Base-by-base conservation (phyloP, 2,329 filamentous ascomycete genomes). In the Aureobasidium sp. region DNA sequence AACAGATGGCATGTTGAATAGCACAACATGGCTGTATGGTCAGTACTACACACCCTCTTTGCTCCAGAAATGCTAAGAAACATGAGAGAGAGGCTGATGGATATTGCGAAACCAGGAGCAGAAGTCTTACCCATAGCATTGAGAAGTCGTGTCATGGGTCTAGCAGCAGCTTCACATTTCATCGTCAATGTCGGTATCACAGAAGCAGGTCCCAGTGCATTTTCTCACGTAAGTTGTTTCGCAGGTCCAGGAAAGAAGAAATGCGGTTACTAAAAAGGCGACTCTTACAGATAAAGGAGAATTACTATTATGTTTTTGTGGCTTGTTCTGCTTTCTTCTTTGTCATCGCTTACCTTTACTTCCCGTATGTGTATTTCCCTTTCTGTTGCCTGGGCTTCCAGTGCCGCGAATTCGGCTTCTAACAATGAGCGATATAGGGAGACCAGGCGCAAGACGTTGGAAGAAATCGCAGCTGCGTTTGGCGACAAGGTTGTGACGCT, bases 241-340 rank as follows among this genome's bases (percentile, higher is more conserved):
- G n/a, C n/a, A n/a, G 20, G 4, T 36, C 33, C 33, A 36, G 33
- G 13, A 36, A 36, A 10, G 27, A 33, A 45, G n/a, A n/a, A n/a
- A n/a, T n/a, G n/a, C n/a, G n/a, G n/a, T n/a, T n/a, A n/a, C n/a
- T n/a, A n/a, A n/a, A n/a, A n/a, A n/a, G n/a, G n/a, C n/a, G n/a
- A n/a, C n/a, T n/a, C n/a, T n/a, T 84, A 18, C 87, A 81, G 50
- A 88, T 89, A 62, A 72, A 79, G n/a, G 82, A 88, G 69, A 88
- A 88, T 68, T 89, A 88, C 72, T 88, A 88, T 72, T 88, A 88
- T 67, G 86, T 88, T 23, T 88, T 88, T 67, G 85, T 88, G 2
- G 82, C 70, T 7, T 88, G 85, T 69, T 82, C 83, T 2, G 31
- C 76, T 1, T 82, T 87, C 75, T 88, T 87, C 75, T 71, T 87